Evolutionary conservation across 768 basidiomycete species (phyloP), one percentile per base, ranked within the genome.

Genomic region (Lentinula guzmanii): DNA sequence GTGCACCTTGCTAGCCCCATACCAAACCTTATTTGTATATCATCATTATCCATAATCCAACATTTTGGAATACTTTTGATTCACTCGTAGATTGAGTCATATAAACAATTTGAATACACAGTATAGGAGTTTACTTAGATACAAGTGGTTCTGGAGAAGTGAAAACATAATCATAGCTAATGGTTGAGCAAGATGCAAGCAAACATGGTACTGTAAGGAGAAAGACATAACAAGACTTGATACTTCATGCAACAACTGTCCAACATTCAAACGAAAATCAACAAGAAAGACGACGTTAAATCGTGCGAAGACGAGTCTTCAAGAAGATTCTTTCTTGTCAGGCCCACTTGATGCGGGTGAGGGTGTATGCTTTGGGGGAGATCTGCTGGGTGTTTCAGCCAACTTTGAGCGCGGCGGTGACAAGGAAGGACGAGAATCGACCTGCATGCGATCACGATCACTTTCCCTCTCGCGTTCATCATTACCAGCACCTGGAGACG

Each of bases 401-500:
- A 52, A 52, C 41, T 60, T 60, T 60, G 59, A 60, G 51, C 59
- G 59, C 33, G 59, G 59, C 39, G 59, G 59, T 37, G 59, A 60
- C 59, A 60, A 60, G 51, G 59, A 60, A 52, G 59, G 33, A 52
- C 51, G 59, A 52, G 59, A 52, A 60, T 83, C 82, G 6, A 81
- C 77, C 65, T 79, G 80, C 82, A 83, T 82, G 59, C 62, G 64
- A 52, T 77, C 79, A 57, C 70, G 70, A 53, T 77, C 75, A n/a
- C 60, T 52, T 21, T 61, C 60, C 33, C 51, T 52, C 41, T 61
- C 61, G 28, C 53, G 52, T 41, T 50, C 43, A 31, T 51, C 48
- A 61, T 69, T 66, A 21, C 69, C 65, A 41, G 66, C 66, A n/a
- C 71, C 69, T 8, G 85, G 84, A 11, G 85, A 84, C 15, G 82